Conservation (phyloP, 352 stramenopile species). For the Blastocystis sp. region DNA sequence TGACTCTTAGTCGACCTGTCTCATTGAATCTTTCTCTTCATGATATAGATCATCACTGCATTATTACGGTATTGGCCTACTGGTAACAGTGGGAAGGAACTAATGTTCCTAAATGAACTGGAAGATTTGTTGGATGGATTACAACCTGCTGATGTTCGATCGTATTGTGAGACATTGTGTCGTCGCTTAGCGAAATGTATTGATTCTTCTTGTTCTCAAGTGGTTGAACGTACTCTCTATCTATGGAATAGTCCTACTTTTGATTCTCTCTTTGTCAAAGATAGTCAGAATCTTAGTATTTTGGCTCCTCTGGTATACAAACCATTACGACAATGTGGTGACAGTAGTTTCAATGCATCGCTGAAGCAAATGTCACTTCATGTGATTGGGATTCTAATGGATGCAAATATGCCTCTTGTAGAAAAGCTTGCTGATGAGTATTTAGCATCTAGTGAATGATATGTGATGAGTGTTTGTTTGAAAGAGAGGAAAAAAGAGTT, state of each 20-base stretch:
- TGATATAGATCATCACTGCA: slow-evolving; percentile 62
- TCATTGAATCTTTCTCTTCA: slow-evolving; percentile 64
- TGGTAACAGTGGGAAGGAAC: slow-evolving; percentile 67
- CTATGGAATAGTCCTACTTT: slow-evolving; percentile 98
- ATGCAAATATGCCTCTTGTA: not conserved
- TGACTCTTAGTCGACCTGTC: slow-evolving; percentile 83
- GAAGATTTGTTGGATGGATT: slow-evolving; percentile 94
- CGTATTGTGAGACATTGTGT: slow-evolving; percentile 52
- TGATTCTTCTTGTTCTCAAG: slow-evolving; percentile 65
- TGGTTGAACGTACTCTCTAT: slow-evolving; percentile 89
- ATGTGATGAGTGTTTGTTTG: not conserved
- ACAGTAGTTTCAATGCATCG: not conserved
- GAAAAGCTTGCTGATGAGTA: not conserved
- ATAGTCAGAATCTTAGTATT: not conserved
- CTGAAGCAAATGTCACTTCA: not conserved
- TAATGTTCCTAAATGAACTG: slow-evolving; percentile 92
- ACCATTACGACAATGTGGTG: not conserved
- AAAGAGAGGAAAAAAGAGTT: not conserved
- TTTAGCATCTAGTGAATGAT: not conserved
- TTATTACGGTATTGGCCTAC: slow-evolving; percentile 66
- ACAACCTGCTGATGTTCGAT: slow-evolving; percentile 70
- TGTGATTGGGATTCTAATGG: slow-evolving; percentile 8
- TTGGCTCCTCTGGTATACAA: not conserved
- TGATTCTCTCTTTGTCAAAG: slow-evolving; percentile 59
- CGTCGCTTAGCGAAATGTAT: slow-evolving; percentile 65